phyloP scores from a whole-genome alignment of 495 filamentous ascomycete species.

The Aspergillus incahuasiensis region DNA sequence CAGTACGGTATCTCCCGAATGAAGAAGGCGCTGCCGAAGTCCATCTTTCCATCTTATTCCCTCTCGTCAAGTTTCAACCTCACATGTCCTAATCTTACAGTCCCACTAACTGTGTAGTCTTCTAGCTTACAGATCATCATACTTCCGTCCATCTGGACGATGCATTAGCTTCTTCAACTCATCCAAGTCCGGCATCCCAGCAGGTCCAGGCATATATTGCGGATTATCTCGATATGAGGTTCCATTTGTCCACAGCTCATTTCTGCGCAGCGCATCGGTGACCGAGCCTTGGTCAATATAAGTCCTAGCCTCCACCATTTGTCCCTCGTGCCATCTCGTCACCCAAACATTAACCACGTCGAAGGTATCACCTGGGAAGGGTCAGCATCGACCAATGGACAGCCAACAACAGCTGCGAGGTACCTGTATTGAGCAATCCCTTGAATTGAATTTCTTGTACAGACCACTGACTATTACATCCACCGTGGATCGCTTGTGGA shows the following conservation, averaged over 20 bases:
- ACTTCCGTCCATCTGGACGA: slow-evolving; percentile 29
- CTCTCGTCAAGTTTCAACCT: too few species aligned
- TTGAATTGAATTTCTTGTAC: slow-evolving; percentile 34
- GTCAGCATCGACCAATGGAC: neutral
- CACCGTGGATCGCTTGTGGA: slow-evolving; percentile 31
- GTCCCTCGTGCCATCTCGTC: slow-evolving; percentile 30
- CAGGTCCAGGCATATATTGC: slow-evolving; percentile 34
- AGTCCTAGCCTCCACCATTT: slow-evolving; percentile 36
- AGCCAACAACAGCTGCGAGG: neutral
- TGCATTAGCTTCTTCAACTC: slow-evolving; percentile 26
- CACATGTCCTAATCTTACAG: neutral
- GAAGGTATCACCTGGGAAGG: slow-evolving; percentile 23
- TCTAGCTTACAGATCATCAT: slow-evolving; percentile 12
- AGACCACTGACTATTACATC: slow-evolving; percentile 33
- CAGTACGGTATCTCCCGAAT: neutral
- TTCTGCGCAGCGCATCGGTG: slow-evolving; percentile 30
- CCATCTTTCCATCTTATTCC: too few species aligned
- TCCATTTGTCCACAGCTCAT: slow-evolving; percentile 37
- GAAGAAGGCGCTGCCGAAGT: too few species aligned
- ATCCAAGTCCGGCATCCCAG: slow-evolving; percentile 33
- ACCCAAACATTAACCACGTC: slow-evolving; percentile 38
- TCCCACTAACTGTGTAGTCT: neutral
- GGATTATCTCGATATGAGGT: slow-evolving; percentile 27
- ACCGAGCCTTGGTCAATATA: slow-evolving; percentile 31
- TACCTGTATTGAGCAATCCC: slow-evolving; percentile 34